A percentile compares a stretch with the other conserved stretches of the same genome.
Evolutionary conservation across 345 rosid species (phyloP).

Genomic region (Lagerstroemia speciosa): DNA sequence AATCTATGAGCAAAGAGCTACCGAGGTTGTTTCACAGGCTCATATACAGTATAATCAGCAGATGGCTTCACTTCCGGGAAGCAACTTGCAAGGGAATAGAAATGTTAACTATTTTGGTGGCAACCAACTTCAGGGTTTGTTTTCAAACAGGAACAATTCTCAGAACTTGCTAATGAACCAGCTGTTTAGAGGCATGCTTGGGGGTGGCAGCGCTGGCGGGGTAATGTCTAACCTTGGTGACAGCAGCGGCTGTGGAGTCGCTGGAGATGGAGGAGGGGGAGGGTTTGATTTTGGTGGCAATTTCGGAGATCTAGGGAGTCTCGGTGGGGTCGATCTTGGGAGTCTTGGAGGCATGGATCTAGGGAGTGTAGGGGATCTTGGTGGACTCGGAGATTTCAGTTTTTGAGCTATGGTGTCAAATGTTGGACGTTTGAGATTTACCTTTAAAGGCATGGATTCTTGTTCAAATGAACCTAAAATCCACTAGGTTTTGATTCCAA

Average conservation of each 20-base stretch:
- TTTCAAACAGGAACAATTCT: background rate
- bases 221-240: background rate
- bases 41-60: background rate
- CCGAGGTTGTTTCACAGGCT: background rate
- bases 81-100: background rate
- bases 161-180: background rate
- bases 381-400: background rate
- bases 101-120: background rate
- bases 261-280: background rate
- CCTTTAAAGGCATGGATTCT: too few relatives aligned
- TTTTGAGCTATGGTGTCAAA: background rate
- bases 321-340: constrained; percentile 9
- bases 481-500: too few relatives aligned
- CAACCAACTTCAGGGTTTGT: constrained; percentile 5
- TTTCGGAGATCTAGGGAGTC: constrained; percentile 1
- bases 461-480: too few relatives aligned
- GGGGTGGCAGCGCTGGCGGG: background rate
- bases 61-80: background rate
- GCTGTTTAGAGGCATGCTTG: constrained; percentile 4
- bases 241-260: background rate
- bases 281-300: constrained; percentile 7
- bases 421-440: too few relatives aligned
- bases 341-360: constrained; percentile 1
- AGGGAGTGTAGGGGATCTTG: too few relatives aligned
- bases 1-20: background rate